Percentiles rank a stretch among this genome's conserved stretches.
Conservation (phyloP, 1,284 basidiomycete species). For the Entoloma clypeatum region DNA sequence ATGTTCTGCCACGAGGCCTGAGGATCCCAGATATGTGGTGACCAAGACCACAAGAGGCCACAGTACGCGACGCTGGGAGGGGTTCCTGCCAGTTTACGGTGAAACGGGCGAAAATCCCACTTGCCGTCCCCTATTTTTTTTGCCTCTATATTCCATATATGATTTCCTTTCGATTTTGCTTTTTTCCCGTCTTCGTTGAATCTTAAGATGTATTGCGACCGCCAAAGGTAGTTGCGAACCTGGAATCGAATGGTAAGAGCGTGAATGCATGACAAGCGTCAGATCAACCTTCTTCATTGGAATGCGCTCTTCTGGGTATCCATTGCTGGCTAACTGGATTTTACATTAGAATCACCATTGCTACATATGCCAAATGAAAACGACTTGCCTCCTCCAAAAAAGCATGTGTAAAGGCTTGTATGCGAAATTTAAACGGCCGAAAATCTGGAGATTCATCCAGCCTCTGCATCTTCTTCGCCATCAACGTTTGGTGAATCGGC, state of each 20-base stretch:
- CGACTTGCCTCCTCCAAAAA: conserved; percentile 84
- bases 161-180: conserved; percentile 98
- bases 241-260: conserved; percentile 37
- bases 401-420: conserved; percentile 96
- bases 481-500: conserved; percentile 95
- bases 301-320: conserved; percentile 82
- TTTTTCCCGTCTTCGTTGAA: conserved; percentile 99
- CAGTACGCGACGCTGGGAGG: conserved; percentile 81
- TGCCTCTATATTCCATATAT: conserved; percentile 99
- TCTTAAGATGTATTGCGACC: conserved; percentile 87
- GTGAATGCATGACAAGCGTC: conserved; percentile 1
- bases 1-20: conserved; percentile 81
- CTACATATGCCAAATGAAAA: neutral
- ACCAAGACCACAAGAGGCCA: conserved; percentile 87
- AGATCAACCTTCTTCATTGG: conserved; percentile 79
- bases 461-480: conserved; percentile 98
- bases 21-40: conserved; percentile 95
- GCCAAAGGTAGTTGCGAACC: conserved; percentile 98
- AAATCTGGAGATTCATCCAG: conserved; percentile 95
- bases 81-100: conserved; percentile 79
- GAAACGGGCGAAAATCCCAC: conserved; percentile 93
- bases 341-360: conserved; percentile 13
- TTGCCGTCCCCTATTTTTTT: conserved; percentile 73
- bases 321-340: conserved; percentile 67
- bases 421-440: conserved; percentile 98